Evolutionary conservation across 441 rosid species (phyloP), one percentile per base, ranked within the genome.

Genomic region (Dalechampia spathulata): DNA sequence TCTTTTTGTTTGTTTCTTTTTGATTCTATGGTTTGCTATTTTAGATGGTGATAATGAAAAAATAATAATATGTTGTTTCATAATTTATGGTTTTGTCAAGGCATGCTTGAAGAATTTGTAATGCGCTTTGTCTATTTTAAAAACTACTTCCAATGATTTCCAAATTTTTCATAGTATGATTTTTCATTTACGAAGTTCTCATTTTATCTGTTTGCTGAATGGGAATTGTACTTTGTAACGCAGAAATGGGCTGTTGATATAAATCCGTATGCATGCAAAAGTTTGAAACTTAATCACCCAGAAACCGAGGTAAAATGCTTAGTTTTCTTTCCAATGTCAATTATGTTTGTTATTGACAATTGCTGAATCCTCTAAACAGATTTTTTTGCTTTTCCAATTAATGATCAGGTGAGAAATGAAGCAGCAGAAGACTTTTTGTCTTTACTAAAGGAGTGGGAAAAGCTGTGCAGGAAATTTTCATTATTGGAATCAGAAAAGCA

Each of bases 221-320:
- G 34, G 10, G 1, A 19, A 2, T 26, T 30, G 19, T 19, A 4
- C 32, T 40, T 42, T 38, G 45, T 13, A 11, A 37, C 21, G 6
- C n/a, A 58, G 62, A 58, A 21, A 20, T 58, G 62, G 54, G 54
- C 62, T 21, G 54, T 58, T 23, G 62, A 58, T 22, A 8, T 58
- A 11, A 58, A 58, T 23, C 8, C 37, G 11, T 7, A 25, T 22
- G 62, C 62, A 36, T 58, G 54, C 54, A 37, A 58, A 37, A 58
- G 54, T 58, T 48, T 58, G 15, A 58, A 48, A 5, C 6, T n/a
- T 6, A 58, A 58, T 7, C 62, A 58, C 44, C 62, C 62, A n/a
- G 47, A 58, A 58, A 48, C 47, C 3, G 55, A 48, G 62, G 62
- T 58, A 58, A 46, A 32, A 28, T 30, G 34, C 8, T 8, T 8